Percentiles rank a stretch among this genome's conserved stretches.
These are phyloP conservation scores for Jamesozyma rosinii DNA, from an alignment of 805 yeast genomes.

Conservation along the genomic window DNA sequence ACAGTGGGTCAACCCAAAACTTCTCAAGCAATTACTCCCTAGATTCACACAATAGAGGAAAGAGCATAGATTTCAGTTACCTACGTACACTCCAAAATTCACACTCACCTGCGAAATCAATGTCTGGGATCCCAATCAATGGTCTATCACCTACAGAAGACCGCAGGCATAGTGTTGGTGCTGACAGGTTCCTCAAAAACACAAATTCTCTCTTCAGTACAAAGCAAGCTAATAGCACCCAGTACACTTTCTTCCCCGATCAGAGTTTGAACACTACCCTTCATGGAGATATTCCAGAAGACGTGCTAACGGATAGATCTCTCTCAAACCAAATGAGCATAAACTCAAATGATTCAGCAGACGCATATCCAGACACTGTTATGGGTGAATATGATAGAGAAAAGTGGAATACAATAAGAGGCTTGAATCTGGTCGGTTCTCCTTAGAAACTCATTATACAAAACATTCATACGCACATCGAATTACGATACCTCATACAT, in stretches of 20 bases:
- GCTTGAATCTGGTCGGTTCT: conserved; percentile 6
- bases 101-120: conserved; percentile 29
- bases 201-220: conserved; percentile 11
- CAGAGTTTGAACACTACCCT: conserved; percentile 3
- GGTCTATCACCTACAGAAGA: conserved; percentile 6
- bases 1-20: background rate
- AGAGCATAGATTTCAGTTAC: conserved; percentile 28
- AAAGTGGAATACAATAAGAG: conserved; percentile 23
- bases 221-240: background rate
- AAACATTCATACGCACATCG: no score
- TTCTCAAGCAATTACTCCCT: background rate
- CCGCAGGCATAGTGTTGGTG: conserved; percentile 14
- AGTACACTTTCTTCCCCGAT: conserved; percentile 4
- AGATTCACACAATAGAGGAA: conserved; percentile 17
- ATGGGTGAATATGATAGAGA: conserved; percentile 31
- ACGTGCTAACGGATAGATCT: background rate
- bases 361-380: conserved; percentile 20
- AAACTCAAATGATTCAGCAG: conserved; percentile 10
- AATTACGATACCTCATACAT: no score
- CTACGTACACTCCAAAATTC: conserved; percentile 24
- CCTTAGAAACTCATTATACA: no score
- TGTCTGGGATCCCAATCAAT: conserved; percentile 10
- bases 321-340: conserved; percentile 6
- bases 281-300: background rate
- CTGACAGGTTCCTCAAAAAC: conserved; percentile 7